phyloP scores from a whole-genome alignment of 1,284 basidiomycete genomes.

The Rugiboletus extremiorientalis region DNA sequence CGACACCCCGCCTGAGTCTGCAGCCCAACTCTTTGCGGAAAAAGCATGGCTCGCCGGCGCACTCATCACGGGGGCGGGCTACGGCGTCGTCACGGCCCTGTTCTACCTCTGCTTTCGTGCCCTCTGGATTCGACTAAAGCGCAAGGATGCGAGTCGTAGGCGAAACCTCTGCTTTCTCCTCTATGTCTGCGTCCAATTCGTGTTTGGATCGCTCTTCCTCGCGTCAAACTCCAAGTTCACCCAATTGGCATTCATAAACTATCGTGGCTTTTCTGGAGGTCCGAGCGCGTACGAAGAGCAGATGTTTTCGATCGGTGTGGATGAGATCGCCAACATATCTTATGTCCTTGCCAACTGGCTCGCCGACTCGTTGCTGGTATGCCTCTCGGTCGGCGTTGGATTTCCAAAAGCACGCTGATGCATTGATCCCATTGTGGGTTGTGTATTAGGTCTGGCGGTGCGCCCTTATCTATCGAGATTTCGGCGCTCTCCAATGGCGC shows the following conservation, averaged over 20 bases:
- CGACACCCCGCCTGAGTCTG: conserved; percentile 24
- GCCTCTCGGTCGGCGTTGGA: not conserved
- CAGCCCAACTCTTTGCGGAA: conserved; percentile 24
- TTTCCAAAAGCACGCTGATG: not conserved
- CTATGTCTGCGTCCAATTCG: conserved; percentile 30
- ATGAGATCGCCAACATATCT: conserved; percentile 25
- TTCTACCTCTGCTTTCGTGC: conserved; percentile 24
- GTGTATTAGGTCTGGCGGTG: conserved; percentile 35
- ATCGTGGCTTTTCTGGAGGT: conserved; percentile 35
- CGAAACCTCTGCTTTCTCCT: conserved; percentile 23
- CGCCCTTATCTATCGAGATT: conserved; percentile 29
- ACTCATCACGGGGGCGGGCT: conserved; percentile 26
- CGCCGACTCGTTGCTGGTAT: conserved; percentile 32
- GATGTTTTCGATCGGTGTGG: conserved; percentile 23
- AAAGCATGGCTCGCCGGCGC: conserved; percentile 30
- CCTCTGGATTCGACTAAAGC: conserved; percentile 22
- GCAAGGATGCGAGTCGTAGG: conserved; percentile 4
- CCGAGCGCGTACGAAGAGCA: conserved; percentile 21
- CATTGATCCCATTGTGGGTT: not conserved
- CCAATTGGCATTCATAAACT: conserved; percentile 34
- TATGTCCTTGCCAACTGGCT: conserved; percentile 33
- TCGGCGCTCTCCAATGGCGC: conserved; percentile 8
- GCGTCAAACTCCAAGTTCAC: conserved; percentile 30
- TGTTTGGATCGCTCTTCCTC: conserved; percentile 31
- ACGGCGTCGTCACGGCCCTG: conserved; percentile 29